Percentiles rank a stretch among this genome's conserved stretches.
Conservation (phyloP, 1,284 basidiomycete genomes). For the Bondarzewia mesenterica region DNA sequence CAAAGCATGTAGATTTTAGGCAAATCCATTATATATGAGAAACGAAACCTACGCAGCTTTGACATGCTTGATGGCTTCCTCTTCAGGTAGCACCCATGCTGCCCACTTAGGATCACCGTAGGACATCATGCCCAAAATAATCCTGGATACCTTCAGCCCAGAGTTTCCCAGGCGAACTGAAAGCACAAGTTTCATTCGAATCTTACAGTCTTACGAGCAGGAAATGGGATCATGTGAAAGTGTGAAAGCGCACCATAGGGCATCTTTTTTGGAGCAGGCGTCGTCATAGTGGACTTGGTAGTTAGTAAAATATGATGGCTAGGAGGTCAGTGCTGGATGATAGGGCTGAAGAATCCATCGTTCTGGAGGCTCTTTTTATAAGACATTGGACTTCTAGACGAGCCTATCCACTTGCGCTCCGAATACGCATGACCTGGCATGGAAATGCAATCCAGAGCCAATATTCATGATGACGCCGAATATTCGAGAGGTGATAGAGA, state of each 20-base stretch:
- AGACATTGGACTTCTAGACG: too few species aligned
- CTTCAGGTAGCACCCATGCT: conserved; percentile 48
- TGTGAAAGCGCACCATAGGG: neutral
- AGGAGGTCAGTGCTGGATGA: too few species aligned
- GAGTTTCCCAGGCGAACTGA: conserved; percentile 8
- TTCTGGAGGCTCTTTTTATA: too few species aligned
- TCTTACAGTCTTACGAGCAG: neutral
- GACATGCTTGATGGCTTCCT: conserved; percentile 48
- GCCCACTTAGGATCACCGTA: conserved; percentile 23
- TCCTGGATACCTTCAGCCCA: conserved; percentile 11
- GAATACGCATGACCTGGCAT: too few species aligned
- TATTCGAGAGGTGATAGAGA: too few species aligned
- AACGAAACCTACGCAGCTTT: conserved; percentile 33
- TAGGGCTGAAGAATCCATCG: too few species aligned
- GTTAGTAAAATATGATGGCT: too few species aligned
- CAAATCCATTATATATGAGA: neutral
- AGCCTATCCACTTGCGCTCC: too few species aligned
- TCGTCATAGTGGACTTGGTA: neutral
- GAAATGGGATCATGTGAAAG: neutral
- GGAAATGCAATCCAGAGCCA: too few species aligned
- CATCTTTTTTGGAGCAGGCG: neutral
- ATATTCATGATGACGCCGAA: too few species aligned
- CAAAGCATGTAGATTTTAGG: neutral
- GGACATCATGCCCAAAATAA: conserved; percentile 30
- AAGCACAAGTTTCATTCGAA: neutral